Evolutionary conservation across 2,329 filamentous ascomycete genomes (phyloP), one percentile per base, ranked within the genome.

Genomic region (Cladosporium sp.): DNA sequence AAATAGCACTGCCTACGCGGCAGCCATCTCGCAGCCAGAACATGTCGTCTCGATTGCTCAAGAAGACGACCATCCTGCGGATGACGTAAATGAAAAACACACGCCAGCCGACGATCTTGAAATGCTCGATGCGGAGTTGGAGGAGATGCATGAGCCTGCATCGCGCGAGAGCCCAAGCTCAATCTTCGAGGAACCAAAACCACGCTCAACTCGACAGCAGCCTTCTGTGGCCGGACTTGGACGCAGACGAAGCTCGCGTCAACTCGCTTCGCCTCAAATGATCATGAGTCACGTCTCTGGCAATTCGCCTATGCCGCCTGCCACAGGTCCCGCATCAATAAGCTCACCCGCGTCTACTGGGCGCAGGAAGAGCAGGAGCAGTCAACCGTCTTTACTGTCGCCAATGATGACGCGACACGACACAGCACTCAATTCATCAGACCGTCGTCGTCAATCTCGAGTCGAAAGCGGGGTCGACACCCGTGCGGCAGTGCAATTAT

Each of bases 71-170:
- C 17, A 17, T 19, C 17, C 15, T 11, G 32, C 18, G 4, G 15
- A 38, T 7, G 22, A 30, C 17, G 24, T 30, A 11, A 32, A 39
- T 19, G 34, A 18, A 30, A n/a, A 29, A 11, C 40, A 44, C 7
- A 51, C 40, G 18, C 32, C 48, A 9, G 40, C 41, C 15, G 48
- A 51, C 17, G 48, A 51, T 24, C 12, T 51, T 2, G 32, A 38
- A 7, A 44, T 51, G 48, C 22, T 51, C 32, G 41, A 51, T 13
- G 41, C 24, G 8, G 37, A 41, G 13, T 13, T 48, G 4, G 24
- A 38, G 1, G 12, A 22, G 15, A 27, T 5, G 22, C 4, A 27
- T 27, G 22, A 27, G 5, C 22, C 22, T 9, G 9, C 9, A 4
- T 27, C 22, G 9, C 22, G 9, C 9, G 9, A 9, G 5, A 27